phyloP scores from a whole-genome alignment of 345 rosid species.

The Noccaea bulbosa region DNA sequence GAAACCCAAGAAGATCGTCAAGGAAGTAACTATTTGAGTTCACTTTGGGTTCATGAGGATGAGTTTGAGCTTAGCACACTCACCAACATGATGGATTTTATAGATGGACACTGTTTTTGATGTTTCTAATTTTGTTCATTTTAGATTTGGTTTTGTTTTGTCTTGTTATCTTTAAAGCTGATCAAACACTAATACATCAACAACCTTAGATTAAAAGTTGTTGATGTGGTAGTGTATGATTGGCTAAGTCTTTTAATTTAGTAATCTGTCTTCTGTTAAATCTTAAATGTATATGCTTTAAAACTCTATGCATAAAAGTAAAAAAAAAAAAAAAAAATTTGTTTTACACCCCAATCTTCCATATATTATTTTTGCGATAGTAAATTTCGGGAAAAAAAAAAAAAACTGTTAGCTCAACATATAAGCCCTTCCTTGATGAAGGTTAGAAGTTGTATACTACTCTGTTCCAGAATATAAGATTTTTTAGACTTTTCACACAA shows the following conservation, averaged over 20 bases:
- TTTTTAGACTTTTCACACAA: too few species aligned
- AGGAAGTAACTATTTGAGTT: constrained; percentile 40
- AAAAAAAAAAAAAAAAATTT: too few species aligned
- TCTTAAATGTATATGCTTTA: constrained; percentile 24
- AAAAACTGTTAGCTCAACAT: too few species aligned
- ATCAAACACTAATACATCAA: constrained; percentile 48
- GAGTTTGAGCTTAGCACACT: constrained; percentile 48
- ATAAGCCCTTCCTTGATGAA: too few species aligned
- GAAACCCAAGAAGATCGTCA: constrained; percentile 37
- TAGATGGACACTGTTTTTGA: constrained; percentile 48
- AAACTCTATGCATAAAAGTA: constrained; percentile 6
- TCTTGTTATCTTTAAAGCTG: constrained; percentile 27
- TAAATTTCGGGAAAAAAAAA: too few species aligned
- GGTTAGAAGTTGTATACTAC: neutral
- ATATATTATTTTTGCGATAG: too few species aligned
- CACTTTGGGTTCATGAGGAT: constrained; percentile 54
- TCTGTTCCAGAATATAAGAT: too few species aligned
- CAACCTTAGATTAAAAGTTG: constrained; percentile 36
- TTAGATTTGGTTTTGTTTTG: constrained; percentile 22
- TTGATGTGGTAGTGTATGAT: constrained; percentile 47
- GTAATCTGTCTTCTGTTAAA: constrained; percentile 22
- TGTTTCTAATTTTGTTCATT: constrained; percentile 6
- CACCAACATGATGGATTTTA: constrained; percentile 50
- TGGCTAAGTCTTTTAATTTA: constrained; percentile 40
- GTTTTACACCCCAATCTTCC: too few species aligned